Base-by-base conservation (phyloP, 108 stramenopile genomes). In the Pseudonitzschia multiseries region DNA sequence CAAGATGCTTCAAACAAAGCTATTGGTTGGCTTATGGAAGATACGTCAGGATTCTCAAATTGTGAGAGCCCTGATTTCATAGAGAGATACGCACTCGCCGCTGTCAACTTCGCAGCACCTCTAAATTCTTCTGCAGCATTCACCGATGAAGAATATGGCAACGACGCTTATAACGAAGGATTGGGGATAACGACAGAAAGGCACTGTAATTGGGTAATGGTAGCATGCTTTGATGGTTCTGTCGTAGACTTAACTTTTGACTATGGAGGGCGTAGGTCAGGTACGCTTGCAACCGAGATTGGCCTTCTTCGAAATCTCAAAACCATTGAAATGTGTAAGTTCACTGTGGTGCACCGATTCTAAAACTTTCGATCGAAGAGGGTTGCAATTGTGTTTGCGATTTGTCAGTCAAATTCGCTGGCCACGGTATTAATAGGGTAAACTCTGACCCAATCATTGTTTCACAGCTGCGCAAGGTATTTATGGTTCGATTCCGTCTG, bases 201-300 rank as follows among this genome's bases (percentile, higher is more conserved):
- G n/a, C 61, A 62, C 15, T 62, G 61, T 4, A 8, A 20, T 15
- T 62, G 61, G 61, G 10, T 36, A 40, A 3, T 5, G 0, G 61
- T 62, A 17, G 32, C 17, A 33, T 62, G 61, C 40, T 4, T 14
- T 40, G 61, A 33, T 33, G 32, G 61, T 5, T 1, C 3, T 17
- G 33, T 62, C 2, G n/a, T 4, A 18, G 33, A 40, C 4, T n/a
- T 62, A 13, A n/a, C 14, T 41, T 62, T 33, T 33, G 36, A 1
- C 14, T 15, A 36, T 21, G 3, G 2, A 26, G 13, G 1, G 1
- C 4, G 12, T 18, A 40, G 33, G 3, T 62, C 61, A 2, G 61
- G 61, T 13, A 36, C 61, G n/a, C 13, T 62, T 40, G 36, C 61
- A 40, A 62, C 61, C 6, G 61, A 62, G 32, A 62, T 62, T 21